Percentiles rank a stretch among this genome's conserved stretches.
phyloP scores from a whole-genome alignment of 2,329 filamentous ascomycete species.

The Fusarium pseudograminearum region DNA sequence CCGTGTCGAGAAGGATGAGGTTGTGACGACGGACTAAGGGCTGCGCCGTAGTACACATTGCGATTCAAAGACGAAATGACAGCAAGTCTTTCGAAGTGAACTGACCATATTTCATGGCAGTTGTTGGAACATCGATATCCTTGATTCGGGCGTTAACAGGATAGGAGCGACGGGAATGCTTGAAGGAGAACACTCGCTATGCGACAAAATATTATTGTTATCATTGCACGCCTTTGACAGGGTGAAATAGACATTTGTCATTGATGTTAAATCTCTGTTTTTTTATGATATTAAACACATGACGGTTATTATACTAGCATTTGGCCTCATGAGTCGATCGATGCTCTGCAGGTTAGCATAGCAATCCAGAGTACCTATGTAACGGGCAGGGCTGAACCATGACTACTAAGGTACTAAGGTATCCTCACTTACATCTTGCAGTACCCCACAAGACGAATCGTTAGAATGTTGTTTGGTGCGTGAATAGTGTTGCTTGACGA shows the following conservation, averaged over 20 bases:
- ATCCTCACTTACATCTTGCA: not conserved
- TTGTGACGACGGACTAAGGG: conserved; percentile 62
- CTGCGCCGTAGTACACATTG: conserved; percentile 6
- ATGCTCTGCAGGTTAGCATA: not conserved
- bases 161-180: conserved; percentile 31
- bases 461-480: not conserved
- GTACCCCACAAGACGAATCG: not conserved
- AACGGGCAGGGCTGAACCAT: not conserved
- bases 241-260: not conserved
- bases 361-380: not conserved
- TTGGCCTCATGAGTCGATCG: not conserved
- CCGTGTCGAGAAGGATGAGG: conserved; percentile 80
- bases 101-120: conserved; percentile 11
- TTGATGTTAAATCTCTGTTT: not conserved
- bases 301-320: not conserved
- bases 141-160: conserved; percentile 40
- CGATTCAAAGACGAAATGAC: conserved; percentile 21
- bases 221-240: conserved; percentile 10
- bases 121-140: conserved; percentile 24
- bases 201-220: conserved; percentile 6
- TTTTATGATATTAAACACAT: not conserved
- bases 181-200: conserved; percentile 36
- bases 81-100: conserved; percentile 27
- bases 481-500: not conserved
- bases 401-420: too few relatives aligned